Percentiles rank a stretch among this genome's conserved stretches.
These are phyloP conservation scores for Globisporangium uncinulatum DNA, from an alignment of 352 stramenopile genomes.

Conservation along the genomic window DNA sequence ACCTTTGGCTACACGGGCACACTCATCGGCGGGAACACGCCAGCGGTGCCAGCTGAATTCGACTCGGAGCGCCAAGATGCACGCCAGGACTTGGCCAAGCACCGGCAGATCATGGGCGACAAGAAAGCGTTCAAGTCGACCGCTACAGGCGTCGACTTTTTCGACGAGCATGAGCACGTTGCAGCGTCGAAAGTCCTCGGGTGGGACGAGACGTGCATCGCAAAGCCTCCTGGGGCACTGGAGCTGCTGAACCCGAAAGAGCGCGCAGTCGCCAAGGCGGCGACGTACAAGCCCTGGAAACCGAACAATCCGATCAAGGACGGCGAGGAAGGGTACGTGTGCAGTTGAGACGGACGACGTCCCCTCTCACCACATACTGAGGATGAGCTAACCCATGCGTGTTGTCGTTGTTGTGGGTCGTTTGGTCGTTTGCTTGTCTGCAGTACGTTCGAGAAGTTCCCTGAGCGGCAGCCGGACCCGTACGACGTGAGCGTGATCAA, in stretches of 20 bases:
- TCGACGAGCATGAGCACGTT: slow-evolving; percentile 71
- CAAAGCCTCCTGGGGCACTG: slow-evolving; percentile 41
- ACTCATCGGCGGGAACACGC: slow-evolving; percentile 47
- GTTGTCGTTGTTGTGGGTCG: background rate
- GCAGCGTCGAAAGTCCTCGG: slow-evolving; percentile 47
- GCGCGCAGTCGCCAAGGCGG: slow-evolving; percentile 37
- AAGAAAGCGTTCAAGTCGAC: slow-evolving; percentile 74
- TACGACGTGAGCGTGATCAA: slow-evolving; percentile 74
- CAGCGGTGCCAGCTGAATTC: slow-evolving; percentile 53
- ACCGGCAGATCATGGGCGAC: slow-evolving; percentile 54
- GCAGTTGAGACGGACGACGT: too few relatives aligned
- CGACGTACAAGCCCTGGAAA: slow-evolving; percentile 63
- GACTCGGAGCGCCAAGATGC: slow-evolving; percentile 36
- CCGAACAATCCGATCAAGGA: slow-evolving; percentile 62
- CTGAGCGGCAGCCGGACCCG: slow-evolving; percentile 51
- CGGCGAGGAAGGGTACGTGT: slow-evolving; percentile 41
- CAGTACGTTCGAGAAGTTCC: slow-evolving; percentile 66
- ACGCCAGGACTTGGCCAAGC: slow-evolving; percentile 28
- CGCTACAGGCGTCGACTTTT: slow-evolving; percentile 55
- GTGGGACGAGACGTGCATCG: slow-evolving; percentile 67
- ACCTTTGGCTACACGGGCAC: slow-evolving; percentile 73
- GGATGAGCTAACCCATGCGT: background rate
- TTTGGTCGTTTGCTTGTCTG: background rate
- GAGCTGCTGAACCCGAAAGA: slow-evolving; percentile 77
- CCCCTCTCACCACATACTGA: too few relatives aligned